Evolutionary conservation across 2,329 filamentous ascomycete genomes (phyloP).

Genomic region (Hypoxylon sp.): DNA sequence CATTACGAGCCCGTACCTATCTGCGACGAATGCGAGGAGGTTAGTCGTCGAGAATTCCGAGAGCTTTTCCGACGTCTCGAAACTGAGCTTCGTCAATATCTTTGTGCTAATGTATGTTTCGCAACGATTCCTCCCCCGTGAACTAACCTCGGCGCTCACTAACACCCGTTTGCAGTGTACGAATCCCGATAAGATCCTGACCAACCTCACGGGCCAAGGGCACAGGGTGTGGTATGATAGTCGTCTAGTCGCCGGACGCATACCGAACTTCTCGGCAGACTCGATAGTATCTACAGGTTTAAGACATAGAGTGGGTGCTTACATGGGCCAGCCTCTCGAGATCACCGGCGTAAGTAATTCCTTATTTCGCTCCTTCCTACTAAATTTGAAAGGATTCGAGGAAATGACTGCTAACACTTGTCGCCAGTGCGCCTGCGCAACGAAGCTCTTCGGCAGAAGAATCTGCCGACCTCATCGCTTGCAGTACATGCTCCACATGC

Average conservation of each 20-base stretch:
- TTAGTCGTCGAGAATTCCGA: conserved; percentile 3
- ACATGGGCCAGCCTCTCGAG: background rate
- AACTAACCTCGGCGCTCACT: background rate
- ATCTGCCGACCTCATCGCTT: conserved; percentile 32
- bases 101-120: conserved; percentile 1
- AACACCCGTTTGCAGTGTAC: background rate
- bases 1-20: conserved; percentile 13
- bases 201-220: background rate
- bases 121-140: background rate
- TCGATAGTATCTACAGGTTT: conserved; percentile 11
- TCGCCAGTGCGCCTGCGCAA: conserved; percentile 23
- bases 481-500: conserved; percentile 23
- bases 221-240: conserved; percentile 5
- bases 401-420: conserved; percentile 7
- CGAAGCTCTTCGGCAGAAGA: conserved; percentile 23
- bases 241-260: no score
- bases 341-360: background rate
- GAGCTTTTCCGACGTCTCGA: background rate
- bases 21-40: conserved; percentile 17
- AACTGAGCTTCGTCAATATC: conserved; percentile 19
- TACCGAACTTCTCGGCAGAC: conserved; percentile 6
- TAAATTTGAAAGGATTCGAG: background rate
- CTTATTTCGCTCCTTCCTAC: background rate
- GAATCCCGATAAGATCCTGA: background rate
- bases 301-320: conserved; percentile 5